These are phyloP conservation scores for Kwoniella dejecticola DNA, from an alignment of 768 basidiomycete species.

Conservation along the genomic window DNA sequence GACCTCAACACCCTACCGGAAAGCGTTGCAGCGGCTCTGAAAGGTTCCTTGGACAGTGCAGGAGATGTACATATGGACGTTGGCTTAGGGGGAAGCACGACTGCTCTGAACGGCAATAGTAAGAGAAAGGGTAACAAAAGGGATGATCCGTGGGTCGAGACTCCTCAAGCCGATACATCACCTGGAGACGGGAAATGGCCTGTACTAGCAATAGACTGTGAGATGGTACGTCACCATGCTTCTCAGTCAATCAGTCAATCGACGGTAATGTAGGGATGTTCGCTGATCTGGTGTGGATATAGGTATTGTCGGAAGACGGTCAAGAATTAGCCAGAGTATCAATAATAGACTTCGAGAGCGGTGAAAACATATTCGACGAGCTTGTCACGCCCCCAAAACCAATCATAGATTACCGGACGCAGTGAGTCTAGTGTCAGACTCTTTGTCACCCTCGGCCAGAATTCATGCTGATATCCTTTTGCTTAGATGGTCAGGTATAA, in stretches of 20 bases:
- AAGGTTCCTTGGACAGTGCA: not conserved
- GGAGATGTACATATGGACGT: conserved; percentile 23
- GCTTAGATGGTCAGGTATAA: conserved; percentile 88
- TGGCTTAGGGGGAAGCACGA: conserved; percentile 11
- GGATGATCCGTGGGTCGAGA: conserved; percentile 75
- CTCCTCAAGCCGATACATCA: conserved; percentile 60
- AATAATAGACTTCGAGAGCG: conserved; percentile 73
- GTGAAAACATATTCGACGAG: conserved; percentile 78
- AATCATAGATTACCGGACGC: conserved; percentile 88
- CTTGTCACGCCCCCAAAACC: conserved; percentile 85
- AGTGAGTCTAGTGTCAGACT: conserved; percentile 58
- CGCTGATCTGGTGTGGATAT: conserved; percentile 8
- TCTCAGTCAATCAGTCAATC: not conserved
- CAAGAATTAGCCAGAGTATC: conserved; percentile 85
- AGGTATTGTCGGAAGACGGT: conserved; percentile 89
- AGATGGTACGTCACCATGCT: conserved; percentile 69
- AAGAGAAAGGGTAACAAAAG: conserved; percentile 41
- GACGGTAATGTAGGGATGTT: no score
- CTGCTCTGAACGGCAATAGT: conserved; percentile 16
- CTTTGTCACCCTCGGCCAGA: not conserved
- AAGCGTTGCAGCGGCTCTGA: conserved; percentile 1
- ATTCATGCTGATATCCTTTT: not conserved
- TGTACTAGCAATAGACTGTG: conserved; percentile 89
- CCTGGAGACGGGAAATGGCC: conserved; percentile 38
- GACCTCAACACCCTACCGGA: conserved; percentile 8